Base-by-base conservation (phyloP, 371 early-diverging fungal genomes). In the Agmasoma carcini region DNA sequence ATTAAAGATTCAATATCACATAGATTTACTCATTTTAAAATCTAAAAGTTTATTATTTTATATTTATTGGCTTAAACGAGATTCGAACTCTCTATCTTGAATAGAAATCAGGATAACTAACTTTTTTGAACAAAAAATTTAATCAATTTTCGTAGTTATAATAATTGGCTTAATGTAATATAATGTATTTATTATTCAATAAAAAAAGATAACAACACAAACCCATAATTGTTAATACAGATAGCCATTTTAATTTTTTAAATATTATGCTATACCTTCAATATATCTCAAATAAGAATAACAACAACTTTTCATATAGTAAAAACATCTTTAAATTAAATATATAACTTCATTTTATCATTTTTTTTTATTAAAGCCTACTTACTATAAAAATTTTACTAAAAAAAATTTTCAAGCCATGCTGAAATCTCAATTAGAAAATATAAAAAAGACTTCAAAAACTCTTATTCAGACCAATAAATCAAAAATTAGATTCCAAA, bases 381-480 rank as follows among this genome's bases (percentile, higher is more conserved):
- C 17, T 22, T 23, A 22, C 17, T 36, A 17, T 17, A 37, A 15
- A 31, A 30, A 29, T 55, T 25, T 45, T 56, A 39, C 46, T 56
- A 19, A 12, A n/a, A 23, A 30, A 47, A 30, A 15, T 31, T 30
- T 52, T 41, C 1, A 9, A 34, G 46, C 44, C 25, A 62, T 62
- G 56, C 20, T 66, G 19, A 47, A 41, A n/a, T 40, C 55, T 9
- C 67, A 66, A 44, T 26, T 66, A 9, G 41, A 52, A 47, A 59
- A 23, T 38, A 20, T 56, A 1, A 60, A 55, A 46, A 27, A 31
- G 27, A 48, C 19, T 14, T 45, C 34, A 26, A 49, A 37, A 36
- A 58, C 64, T 9, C 11, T 40, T 25, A 29, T 57, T 9, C 17
- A 36, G 1, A 17, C 26, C 20, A 19, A 22, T 12, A 43, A 50